phyloP scores from a whole-genome alignment of 306 rosid species.

The Cicer chorassanicum region DNA sequence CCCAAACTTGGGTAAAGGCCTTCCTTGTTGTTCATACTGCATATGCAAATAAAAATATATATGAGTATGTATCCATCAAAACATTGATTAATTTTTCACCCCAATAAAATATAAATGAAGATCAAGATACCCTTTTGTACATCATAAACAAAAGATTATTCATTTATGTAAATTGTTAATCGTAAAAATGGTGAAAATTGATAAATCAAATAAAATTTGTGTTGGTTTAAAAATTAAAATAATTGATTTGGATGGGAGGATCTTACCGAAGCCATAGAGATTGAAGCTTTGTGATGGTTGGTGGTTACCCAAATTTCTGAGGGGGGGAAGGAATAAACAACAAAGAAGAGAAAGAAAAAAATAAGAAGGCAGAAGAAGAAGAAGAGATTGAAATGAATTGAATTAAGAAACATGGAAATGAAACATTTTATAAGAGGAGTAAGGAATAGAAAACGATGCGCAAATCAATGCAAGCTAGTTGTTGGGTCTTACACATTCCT shows the following conservation, averaged over 20 bases:
- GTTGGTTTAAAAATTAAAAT: neutral
- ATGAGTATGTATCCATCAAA: neutral
- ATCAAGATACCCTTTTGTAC: conserved; percentile 14
- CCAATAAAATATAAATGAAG: neutral
- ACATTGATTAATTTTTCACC: neutral
- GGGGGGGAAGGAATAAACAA: conserved; percentile 43
- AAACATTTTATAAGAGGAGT: conserved; percentile 44
- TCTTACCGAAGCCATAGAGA: conserved; percentile 56
- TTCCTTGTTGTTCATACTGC: conserved; percentile 58
- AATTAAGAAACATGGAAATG: neutral
- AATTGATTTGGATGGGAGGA: conserved; percentile 17
- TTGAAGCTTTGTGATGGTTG: conserved; percentile 32
- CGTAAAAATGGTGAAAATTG: neutral
- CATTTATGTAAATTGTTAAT: too few relatives aligned
- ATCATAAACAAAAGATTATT: neutral
- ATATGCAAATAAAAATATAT: neutral
- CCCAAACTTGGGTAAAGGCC: conserved; percentile 80
- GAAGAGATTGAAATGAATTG: conserved; percentile 25
- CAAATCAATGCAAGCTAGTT: conserved; percentile 30
- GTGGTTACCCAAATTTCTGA: conserved; percentile 40
- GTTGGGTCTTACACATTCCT: conserved; percentile 16
- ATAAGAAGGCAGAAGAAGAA: neutral
- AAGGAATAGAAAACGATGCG: conserved; percentile 37
- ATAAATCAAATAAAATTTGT: neutral
- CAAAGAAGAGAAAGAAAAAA: conserved; percentile 22